Conservation (phyloP, 1,139 yeast genomes). For the Lodderomyces margitis region DNA sequence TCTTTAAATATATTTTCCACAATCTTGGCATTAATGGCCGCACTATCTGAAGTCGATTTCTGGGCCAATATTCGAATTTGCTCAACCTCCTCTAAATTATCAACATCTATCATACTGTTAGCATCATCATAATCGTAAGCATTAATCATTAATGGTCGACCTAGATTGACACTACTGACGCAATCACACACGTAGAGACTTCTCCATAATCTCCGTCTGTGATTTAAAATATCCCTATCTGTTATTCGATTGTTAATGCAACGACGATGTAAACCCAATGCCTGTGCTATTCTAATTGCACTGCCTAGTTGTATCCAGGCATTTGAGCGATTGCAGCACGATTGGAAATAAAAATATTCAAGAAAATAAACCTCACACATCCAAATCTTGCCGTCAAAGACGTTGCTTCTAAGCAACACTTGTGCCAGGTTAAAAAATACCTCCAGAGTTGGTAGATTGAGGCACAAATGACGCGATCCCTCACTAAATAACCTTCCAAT, state of each 20-base stretch:
- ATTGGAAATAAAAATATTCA: constrained; percentile 35
- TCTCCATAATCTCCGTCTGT: constrained; percentile 39
- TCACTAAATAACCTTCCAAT: constrained; percentile 33
- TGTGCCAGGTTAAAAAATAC: constrained; percentile 32
- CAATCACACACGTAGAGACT: constrained; percentile 42
- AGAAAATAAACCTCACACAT: constrained; percentile 38
- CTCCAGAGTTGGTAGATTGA: constrained; percentile 18
- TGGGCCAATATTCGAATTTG: constrained; percentile 12
- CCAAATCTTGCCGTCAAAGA: constrained; percentile 42
- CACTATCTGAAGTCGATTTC: constrained; percentile 14
- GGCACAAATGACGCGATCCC: constrained; percentile 16
- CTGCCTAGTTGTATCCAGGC: constrained; percentile 37
- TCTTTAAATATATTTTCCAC: constrained; percentile 30
- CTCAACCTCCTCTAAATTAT: constrained; percentile 10
- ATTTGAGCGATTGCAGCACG: constrained; percentile 34
- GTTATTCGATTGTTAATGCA: constrained; percentile 45
- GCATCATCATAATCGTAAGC: constrained; percentile 43
- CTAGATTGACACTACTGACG: constrained; percentile 35
- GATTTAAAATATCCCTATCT: constrained; percentile 24
- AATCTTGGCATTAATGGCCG: constrained; percentile 30
- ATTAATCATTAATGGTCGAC: constrained; percentile 39
- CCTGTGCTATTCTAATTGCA: constrained; percentile 59
- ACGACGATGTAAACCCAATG: constrained; percentile 60
- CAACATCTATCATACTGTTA: constrained; percentile 5
- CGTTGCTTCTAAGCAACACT: constrained; percentile 24